phyloP scores from a whole-genome alignment of 257 asterid genomes.

The Primulina huaijiensis region DNA sequence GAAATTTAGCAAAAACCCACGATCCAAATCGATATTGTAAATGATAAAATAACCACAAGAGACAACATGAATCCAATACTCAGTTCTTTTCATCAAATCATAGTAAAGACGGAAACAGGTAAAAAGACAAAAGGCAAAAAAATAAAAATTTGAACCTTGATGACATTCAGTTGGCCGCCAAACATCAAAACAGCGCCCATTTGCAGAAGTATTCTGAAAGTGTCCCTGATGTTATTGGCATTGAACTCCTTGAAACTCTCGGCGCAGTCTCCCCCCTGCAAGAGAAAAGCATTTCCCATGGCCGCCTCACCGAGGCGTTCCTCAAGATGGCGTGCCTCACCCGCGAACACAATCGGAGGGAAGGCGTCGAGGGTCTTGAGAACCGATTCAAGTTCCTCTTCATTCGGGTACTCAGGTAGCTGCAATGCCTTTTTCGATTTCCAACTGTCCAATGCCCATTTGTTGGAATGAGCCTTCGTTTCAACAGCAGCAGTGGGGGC shows the following conservation, averaged over 20 bases:
- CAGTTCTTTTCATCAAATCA: neutral
- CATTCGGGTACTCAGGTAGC: constrained; percentile 48
- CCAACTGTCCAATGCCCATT: constrained; percentile 53
- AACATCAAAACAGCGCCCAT: constrained; percentile 84
- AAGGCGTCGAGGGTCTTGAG: constrained; percentile 51
- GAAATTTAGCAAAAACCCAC: neutral
- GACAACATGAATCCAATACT: neutral
- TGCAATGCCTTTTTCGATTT: constrained; percentile 51
- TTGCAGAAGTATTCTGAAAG: constrained; percentile 71
- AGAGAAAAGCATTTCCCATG: constrained; percentile 67
- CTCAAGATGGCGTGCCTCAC: constrained; percentile 73
- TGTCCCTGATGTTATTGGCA: constrained; percentile 72
- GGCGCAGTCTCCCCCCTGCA: constrained; percentile 88
- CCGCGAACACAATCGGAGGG: constrained; percentile 82
- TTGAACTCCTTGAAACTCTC: constrained; percentile 84
- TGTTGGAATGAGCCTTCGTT: constrained; percentile 1
- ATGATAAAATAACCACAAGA: neutral
- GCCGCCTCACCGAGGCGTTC: constrained; percentile 74
- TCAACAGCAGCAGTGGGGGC: constrained; percentile 25
- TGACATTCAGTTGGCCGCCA: constrained; percentile 76
- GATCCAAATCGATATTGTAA: neutral
- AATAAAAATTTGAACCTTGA: constrained; percentile 42
- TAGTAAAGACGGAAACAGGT: neutral
- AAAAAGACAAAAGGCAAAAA: too few species aligned
- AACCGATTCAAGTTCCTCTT: constrained; percentile 48